Conservation (phyloP, 805 yeast genomes). For the Kodamaea hsintzibuensis region DNA sequence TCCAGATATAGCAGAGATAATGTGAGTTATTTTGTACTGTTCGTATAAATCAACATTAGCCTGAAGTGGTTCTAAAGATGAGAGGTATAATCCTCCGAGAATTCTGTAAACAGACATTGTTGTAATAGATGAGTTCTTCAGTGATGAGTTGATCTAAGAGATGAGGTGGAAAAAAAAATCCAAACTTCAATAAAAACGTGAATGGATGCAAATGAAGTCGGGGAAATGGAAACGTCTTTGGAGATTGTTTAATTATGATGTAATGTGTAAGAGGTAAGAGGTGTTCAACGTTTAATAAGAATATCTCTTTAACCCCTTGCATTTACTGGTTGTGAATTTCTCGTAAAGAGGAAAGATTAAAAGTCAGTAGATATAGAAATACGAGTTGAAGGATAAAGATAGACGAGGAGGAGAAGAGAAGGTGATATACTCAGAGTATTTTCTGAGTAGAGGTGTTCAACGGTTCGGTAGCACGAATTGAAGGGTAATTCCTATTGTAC, state of each 20-base stretch:
- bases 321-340: too few species aligned
- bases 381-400: too few species aligned
- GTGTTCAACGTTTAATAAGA: too few species aligned
- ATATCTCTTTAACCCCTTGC: too few species aligned
- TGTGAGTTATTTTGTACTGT: conserved; percentile 62
- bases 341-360: too few species aligned
- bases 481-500: too few species aligned
- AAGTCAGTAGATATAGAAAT: too few species aligned
- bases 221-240: not conserved
- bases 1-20: conserved; percentile 70
- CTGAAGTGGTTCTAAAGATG: conserved; percentile 67
- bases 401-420: too few species aligned
- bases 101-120: conserved; percentile 48
- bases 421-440: too few species aligned
- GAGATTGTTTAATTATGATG: not conserved
- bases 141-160: not conserved
- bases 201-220: not conserved
- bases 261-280: not conserved
- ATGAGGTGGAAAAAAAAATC: conserved; percentile 8
- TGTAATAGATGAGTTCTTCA: not conserved
- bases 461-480: too few species aligned
- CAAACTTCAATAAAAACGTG: not conserved
- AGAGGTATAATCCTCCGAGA: conserved; percentile 78
- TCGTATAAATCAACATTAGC: conserved; percentile 51
- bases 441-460: too few species aligned